Evolutionary conservation across 352 stramenopile genomes (phyloP).

Genomic region (Phytophthora palmivora): DNA sequence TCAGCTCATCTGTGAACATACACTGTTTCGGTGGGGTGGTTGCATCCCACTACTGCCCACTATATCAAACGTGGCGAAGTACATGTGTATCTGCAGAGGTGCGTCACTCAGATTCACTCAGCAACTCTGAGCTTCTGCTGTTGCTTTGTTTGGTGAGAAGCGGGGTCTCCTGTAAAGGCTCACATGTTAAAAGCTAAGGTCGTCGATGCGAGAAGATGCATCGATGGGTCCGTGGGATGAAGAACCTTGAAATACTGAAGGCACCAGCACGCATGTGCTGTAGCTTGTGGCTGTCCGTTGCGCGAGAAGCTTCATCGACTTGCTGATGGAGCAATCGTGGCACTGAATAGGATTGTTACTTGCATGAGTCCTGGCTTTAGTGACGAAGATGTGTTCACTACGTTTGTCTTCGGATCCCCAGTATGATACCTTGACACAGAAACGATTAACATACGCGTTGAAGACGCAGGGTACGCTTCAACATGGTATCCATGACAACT

Average conservation of each 20-base stretch:
- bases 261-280: background rate
- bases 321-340: too few relatives aligned
- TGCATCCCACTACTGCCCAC: too few relatives aligned
- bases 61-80: too few relatives aligned
- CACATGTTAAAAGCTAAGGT: background rate
- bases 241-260: background rate
- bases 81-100: too few relatives aligned
- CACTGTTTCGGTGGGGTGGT: background rate
- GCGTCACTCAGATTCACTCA: too few relatives aligned
- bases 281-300: slow-evolving; percentile 5
- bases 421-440: too few relatives aligned
- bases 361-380: too few relatives aligned
- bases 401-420: too few relatives aligned
- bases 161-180: slow-evolving; percentile 3
- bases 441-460: background rate
- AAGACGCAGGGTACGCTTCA: background rate
- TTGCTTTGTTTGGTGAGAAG: background rate
- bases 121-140: background rate
- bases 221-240: background rate
- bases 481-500: background rate
- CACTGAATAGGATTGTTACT: too few relatives aligned
- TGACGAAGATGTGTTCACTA: too few relatives aligned
- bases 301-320: too few relatives aligned
- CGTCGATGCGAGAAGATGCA: slow-evolving; percentile 1
- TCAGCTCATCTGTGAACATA: background rate